Conservation (phyloP, 805 yeast species). For the Starmerella potacharoeniae region DNA sequence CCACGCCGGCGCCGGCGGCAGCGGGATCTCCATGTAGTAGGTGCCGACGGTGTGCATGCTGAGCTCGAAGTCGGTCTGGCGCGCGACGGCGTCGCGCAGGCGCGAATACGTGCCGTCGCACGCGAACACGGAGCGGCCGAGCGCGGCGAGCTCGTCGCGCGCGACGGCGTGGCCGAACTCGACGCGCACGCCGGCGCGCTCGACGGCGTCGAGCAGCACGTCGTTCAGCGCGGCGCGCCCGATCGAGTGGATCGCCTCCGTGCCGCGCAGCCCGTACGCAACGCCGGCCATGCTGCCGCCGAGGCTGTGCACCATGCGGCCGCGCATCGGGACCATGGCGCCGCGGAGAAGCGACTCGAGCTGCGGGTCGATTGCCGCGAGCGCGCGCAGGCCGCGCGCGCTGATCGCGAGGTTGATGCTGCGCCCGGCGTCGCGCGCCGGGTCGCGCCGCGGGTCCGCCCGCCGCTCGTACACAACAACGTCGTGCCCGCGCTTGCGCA, state of each 20-base stretch:
- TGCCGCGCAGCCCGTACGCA: constrained; percentile 63
- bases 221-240: constrained; percentile 63
- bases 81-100: constrained; percentile 58
- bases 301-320: constrained; percentile 70
- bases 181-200: constrained; percentile 29
- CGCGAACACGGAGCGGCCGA: constrained; percentile 47
- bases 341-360: constrained; percentile 46
- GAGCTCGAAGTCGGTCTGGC: constrained; percentile 54
- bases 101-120: constrained; percentile 79
- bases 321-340: constrained; percentile 71
- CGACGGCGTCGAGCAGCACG: constrained; percentile 52
- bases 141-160: neutral
- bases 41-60: constrained; percentile 71
- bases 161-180: constrained; percentile 28
- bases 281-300: constrained; percentile 50
- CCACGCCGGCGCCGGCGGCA: constrained; percentile 40
- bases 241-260: constrained; percentile 70
- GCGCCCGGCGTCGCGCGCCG: constrained; percentile 21
- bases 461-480: constrained; percentile 68
- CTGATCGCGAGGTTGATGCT: constrained; percentile 87
- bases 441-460: constrained; percentile 45
- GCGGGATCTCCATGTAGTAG: constrained; percentile 68
- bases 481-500: constrained; percentile 55
- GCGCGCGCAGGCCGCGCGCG: constrained; percentile 65
- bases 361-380: constrained; percentile 47